Base-by-base conservation (phyloP, 768 basidiomycete genomes). In the Mrakia gelida region DNA sequence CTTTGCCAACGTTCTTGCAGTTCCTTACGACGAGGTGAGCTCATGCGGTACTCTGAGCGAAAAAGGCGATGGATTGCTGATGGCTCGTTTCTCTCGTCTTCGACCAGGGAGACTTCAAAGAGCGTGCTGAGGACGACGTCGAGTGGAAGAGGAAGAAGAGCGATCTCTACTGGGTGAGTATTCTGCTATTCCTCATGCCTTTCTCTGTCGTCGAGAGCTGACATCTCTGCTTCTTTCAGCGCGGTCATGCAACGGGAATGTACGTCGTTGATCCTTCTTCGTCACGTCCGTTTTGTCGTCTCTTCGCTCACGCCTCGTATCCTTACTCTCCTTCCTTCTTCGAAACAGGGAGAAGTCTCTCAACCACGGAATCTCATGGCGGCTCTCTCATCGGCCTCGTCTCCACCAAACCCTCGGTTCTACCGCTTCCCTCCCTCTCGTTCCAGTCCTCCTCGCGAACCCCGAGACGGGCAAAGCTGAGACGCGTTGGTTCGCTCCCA, bases 161-260 rank as follows among this genome's bases (percentile, higher is more conserved):
- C 30, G 68, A 78, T 63, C 65, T 78, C 1, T 78, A 78, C 67
- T 78, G 77, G 75, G 75, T 68, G 52, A 49, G 75, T 67, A 26
- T 16, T 43, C 11, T 3, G 41, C 21, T 26, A 26, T 45, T 45
- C 15, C 45, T 16, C 45, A 6, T 45, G 45, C 26, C 21, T n/a
- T 16, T 18, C 15, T 67, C 6, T 13, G n/a, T 23, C 26, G 5
- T 26, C 15, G 45, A 26, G 45, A 45, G 38, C 28, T 9, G 28
- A 30, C 63, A 10, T 38, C 3, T n/a, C 52, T 23, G 38, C 23
- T 18, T 8, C 15, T 43, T 30, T 5, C 26, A 75, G 77, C 41
- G 77, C 9, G 77, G 77, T 7, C 77, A 78, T 72, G 38, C 43
- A 7, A 78, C 77, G 16, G 77, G 77, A 13, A 65, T 75, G 75